Evolutionary conservation across 306 rosid genomes (phyloP).

Genomic region (Pachyrhizus erosus): DNA sequence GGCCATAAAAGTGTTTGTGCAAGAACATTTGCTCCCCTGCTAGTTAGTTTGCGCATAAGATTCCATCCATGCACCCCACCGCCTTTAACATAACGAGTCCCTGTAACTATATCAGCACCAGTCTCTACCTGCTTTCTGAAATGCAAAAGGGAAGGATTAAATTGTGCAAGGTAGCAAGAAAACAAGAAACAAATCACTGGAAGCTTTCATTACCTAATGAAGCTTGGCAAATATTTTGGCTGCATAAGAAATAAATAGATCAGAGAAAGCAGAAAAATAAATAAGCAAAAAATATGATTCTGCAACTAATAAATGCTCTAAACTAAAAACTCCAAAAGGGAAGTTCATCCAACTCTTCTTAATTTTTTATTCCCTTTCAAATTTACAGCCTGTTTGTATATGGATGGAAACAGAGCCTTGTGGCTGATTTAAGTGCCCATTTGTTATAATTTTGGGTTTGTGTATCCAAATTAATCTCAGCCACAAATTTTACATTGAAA

Average conservation of each 20-base stretch:
- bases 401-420: not conserved
- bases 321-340: not conserved
- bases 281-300: not conserved
- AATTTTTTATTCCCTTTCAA: slow-evolving; percentile 10
- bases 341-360: slow-evolving; percentile 5
- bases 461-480: not conserved
- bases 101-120: slow-evolving; percentile 90
- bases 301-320: not conserved
- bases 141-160: slow-evolving; percentile 16
- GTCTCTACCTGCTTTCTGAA: slow-evolving; percentile 78
- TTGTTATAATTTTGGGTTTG: not conserved
- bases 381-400: not conserved
- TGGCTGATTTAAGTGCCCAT: not conserved
- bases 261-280: slow-evolving; percentile 33
- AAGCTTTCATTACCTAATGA: slow-evolving; percentile 68
- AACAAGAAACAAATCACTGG: slow-evolving; percentile 7
- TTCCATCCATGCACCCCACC: slow-evolving; percentile 99
- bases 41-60: slow-evolving; percentile 98
- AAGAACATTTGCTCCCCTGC: slow-evolving; percentile 98
- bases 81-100: slow-evolving; percentile 92
- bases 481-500: not conserved
- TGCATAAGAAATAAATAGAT: slow-evolving; percentile 54
- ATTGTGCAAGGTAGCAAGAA: not conserved
- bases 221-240: slow-evolving; percentile 93
- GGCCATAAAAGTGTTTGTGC: slow-evolving; percentile 98